Evolutionary conservation across 129 eudicot species (phyloP).

Genomic region (Rutidosis leptorrhynchoides): DNA sequence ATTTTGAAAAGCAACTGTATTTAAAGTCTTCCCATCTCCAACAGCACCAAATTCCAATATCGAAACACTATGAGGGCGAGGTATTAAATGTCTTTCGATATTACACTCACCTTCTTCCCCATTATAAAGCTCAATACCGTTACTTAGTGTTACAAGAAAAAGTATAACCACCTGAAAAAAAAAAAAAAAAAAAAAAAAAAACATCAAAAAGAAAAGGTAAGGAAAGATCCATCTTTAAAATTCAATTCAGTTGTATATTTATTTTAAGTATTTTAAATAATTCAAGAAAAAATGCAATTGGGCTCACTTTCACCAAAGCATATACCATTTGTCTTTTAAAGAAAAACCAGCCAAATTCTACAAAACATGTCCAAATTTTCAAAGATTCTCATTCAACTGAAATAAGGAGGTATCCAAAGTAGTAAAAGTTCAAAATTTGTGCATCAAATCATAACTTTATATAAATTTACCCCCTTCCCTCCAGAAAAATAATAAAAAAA

Average conservation of each 20-base stretch:
- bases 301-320: constrained; percentile 26
- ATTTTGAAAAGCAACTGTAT: constrained; percentile 83
- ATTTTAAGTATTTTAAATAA: too few relatives aligned
- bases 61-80: constrained; percentile 81
- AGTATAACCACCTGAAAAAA: constrained; percentile 57
- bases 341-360: neutral
- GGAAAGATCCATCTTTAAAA: constrained; percentile 34
- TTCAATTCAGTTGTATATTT: constrained; percentile 20
- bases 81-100: constrained; percentile 44
- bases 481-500: neutral
- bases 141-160: constrained; percentile 49
- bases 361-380: neutral
- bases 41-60: constrained; percentile 83
- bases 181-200: constrained; percentile 25
- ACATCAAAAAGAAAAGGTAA: constrained; percentile 40
- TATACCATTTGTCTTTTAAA: constrained; percentile 18
- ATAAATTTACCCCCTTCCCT: neutral
- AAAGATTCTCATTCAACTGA: constrained; percentile 4
- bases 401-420: constrained; percentile 26
- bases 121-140: constrained; percentile 33
- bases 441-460: neutral
- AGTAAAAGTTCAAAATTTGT: neutral
- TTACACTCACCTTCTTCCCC: constrained; percentile 48
- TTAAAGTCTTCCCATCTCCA: constrained; percentile 69
- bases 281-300: constrained; percentile 3